A percentile compares a stretch with the other conserved stretches of the same genome.
Conservation (phyloP, 202 grass and related monocot species). For the Brachypodium distachyon region DNA sequence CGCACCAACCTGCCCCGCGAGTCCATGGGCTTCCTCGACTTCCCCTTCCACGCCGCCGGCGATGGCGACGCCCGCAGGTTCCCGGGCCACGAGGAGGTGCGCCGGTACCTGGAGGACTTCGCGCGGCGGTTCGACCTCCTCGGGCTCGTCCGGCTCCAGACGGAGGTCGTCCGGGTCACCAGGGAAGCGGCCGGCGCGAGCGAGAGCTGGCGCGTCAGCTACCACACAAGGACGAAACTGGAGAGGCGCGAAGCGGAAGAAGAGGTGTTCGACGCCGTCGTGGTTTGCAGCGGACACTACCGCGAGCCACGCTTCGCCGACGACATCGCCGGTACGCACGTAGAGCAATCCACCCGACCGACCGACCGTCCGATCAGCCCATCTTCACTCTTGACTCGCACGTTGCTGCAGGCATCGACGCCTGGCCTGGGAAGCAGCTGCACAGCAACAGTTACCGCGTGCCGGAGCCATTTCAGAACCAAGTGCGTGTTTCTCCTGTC, state of each 20-base stretch:
- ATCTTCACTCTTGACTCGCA: no score
- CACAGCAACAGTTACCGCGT: constrained; percentile 17
- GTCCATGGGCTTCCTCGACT: constrained; percentile 73
- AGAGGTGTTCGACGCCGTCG: constrained; percentile 57
- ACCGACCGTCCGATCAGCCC: no score
- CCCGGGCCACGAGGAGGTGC: constrained; percentile 58
- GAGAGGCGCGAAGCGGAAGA: not conserved
- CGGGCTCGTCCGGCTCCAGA: constrained; percentile 38
- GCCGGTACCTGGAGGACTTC: constrained; percentile 61
- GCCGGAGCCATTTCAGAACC: constrained; percentile 49
- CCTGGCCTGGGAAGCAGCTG: constrained; percentile 68
- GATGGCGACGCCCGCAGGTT: constrained; percentile 33
- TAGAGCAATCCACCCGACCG: no score
- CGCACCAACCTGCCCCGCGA: constrained; percentile 70
- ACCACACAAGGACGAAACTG: constrained; percentile 36
- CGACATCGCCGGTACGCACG: constrained; percentile 45
- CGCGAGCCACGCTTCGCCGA: constrained; percentile 48
- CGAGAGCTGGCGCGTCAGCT: constrained; percentile 49
- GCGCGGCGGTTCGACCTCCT: constrained; percentile 43
- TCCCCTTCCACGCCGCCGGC: constrained; percentile 31
- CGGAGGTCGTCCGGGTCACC: constrained; percentile 46
- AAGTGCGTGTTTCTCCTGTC: no score
- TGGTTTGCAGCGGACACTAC: constrained; percentile 76
- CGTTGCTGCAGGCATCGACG: constrained; percentile 36
- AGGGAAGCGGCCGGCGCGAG: not conserved